Percentiles rank a stretch among this genome's conserved stretches.
Conservation (phyloP, 2,329 filamentous ascomycete species). For the Pseudogymnoascus sp. region DNA sequence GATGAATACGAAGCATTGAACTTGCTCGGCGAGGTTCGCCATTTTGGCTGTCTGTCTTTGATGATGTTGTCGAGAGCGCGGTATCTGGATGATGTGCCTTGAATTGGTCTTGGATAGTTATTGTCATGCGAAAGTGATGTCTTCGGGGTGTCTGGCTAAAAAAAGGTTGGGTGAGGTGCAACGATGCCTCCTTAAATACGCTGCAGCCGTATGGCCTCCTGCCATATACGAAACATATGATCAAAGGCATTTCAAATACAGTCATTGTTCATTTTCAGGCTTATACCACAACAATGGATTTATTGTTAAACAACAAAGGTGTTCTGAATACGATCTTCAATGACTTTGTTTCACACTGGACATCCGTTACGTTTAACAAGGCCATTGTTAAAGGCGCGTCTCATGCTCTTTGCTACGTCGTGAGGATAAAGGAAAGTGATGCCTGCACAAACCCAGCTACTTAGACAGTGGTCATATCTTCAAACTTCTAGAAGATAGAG, state of each 20-base stretch:
- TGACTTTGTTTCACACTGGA: neutral
- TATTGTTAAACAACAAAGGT: neutral
- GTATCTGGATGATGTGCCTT: neutral
- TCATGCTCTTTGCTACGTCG: neutral
- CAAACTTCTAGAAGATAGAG: neutral
- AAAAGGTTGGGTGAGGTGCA: neutral
- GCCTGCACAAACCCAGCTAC: neutral
- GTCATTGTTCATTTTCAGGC: neutral
- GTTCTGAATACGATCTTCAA: neutral
- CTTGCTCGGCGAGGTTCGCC: neutral
- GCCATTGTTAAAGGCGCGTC: neutral
- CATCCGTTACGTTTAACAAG: neutral
- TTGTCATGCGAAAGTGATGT: neutral
- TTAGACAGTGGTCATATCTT: neutral
- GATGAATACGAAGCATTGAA: constrained; percentile 1
- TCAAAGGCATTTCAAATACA: neutral
- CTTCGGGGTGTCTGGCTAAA: neutral
- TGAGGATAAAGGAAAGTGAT: neutral
- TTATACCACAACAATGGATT: neutral
- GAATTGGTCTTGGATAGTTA: neutral
- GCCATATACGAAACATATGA: neutral
- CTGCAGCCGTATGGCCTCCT: neutral
- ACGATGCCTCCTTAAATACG: neutral
- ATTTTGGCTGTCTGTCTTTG: neutral
- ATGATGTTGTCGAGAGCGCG: neutral